Evolutionary conservation across 1,284 basidiomycete genomes (phyloP).

Genomic region (Hemileia vastatrix): DNA sequence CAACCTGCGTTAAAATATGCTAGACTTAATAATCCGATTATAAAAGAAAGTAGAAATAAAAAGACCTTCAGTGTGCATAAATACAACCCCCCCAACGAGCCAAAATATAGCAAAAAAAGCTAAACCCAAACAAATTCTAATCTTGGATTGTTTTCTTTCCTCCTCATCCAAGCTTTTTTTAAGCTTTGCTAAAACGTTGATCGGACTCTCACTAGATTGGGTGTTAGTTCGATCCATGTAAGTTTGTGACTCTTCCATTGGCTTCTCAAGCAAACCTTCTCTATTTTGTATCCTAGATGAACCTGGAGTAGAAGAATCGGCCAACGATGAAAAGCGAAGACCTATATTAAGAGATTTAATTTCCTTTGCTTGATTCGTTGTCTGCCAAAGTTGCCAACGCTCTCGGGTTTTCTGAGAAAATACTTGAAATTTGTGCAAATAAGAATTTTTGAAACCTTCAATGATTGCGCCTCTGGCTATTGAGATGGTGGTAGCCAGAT

Average conservation of each 20-base stretch:
- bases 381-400: no score
- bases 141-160: conserved; percentile 11
- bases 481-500: conserved; percentile 11
- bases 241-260: no score
- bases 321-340: no score
- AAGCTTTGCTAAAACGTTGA: not conserved
- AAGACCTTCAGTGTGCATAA: not conserved
- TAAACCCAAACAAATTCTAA: conserved; percentile 3
- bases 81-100: conserved; percentile 16
- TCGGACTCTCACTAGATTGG: no score
- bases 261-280: no score
- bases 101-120: conserved; percentile 17
- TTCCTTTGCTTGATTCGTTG: no score
- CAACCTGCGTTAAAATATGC: conserved; percentile 6
- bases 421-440: not conserved
- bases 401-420: conserved; percentile 1
- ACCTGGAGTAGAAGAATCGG: no score
- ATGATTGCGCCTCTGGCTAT: conserved; percentile 16
- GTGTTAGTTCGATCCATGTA: no score
- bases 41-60: not conserved
- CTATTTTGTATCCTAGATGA: no score
- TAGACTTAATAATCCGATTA: not conserved
- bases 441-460: conserved; percentile 12
- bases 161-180: conserved; percentile 1
- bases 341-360: no score